Conservation (phyloP, 2,329 filamentous ascomycete genomes). For the Rugonectria rugulosa region DNA sequence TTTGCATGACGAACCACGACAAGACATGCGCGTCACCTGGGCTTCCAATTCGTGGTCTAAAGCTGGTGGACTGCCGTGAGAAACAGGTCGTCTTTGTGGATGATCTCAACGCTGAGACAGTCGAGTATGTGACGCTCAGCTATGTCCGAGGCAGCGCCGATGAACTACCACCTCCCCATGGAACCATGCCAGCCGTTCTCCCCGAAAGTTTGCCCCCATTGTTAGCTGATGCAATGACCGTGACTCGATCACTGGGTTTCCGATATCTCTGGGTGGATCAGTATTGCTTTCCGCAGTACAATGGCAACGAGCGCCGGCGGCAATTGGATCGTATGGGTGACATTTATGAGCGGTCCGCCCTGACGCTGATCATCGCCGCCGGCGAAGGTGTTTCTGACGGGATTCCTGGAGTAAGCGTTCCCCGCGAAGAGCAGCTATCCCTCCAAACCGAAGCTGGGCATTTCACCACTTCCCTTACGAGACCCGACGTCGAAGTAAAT, state of each 20-base stretch:
- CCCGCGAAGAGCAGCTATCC: constrained; percentile 46
- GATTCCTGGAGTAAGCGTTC: constrained; percentile 45
- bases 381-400: constrained; percentile 41
- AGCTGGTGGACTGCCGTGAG: constrained; percentile 44
- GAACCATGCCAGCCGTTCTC: constrained; percentile 22
- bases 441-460: constrained; percentile 43
- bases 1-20: constrained; percentile 43
- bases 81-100: constrained; percentile 41
- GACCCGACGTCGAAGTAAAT: constrained; percentile 46
- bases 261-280: constrained; percentile 50
- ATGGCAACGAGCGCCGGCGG: constrained; percentile 33
- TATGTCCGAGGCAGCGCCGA: constrained; percentile 42
- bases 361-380: constrained; percentile 48
- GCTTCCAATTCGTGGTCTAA: constrained; percentile 38
- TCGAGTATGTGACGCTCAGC: constrained; percentile 47
- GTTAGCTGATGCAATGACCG: constrained; percentile 44
- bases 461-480: constrained; percentile 47
- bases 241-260: constrained; percentile 43
- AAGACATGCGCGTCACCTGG: constrained; percentile 32
- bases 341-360: constrained; percentile 43
- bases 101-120: constrained; percentile 31
- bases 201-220: constrained; percentile 40
- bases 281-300: constrained; percentile 44
- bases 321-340: constrained; percentile 45
- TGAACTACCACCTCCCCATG: constrained; percentile 24